These are phyloP conservation scores for Nitzschia sp. DNA, from an alignment of 108 stramenopile species.

Conservation along the genomic window DNA sequence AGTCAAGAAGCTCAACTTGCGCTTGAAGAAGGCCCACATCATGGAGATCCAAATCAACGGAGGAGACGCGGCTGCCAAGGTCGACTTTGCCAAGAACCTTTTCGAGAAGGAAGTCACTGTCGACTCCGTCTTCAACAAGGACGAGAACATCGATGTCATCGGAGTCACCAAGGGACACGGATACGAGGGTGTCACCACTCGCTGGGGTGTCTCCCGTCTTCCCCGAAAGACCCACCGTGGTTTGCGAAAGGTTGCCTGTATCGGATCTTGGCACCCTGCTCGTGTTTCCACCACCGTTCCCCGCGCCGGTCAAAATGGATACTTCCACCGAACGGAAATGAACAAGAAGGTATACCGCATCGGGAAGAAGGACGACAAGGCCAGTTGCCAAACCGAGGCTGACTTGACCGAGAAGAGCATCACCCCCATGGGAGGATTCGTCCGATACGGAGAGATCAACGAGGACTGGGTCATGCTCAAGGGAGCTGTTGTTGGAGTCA, in stretches of 20 bases:
- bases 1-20: conserved; percentile 94
- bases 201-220: conserved; percentile 99
- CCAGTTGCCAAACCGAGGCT: conserved; percentile 91
- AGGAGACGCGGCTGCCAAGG: conserved; percentile 95
- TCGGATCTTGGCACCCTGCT: conserved; percentile 99
- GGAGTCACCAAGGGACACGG: conserved; percentile 99
- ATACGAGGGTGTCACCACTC: conserved; percentile 96
- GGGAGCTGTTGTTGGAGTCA: conserved; percentile 96
- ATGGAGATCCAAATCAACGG: conserved; percentile 99
- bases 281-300: conserved; percentile 96
- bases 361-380: conserved; percentile 96
- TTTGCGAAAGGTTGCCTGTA: conserved; percentile 99
- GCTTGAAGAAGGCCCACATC: conserved; percentile 99
- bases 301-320: conserved; percentile 99
- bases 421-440: conserved; percentile 99
- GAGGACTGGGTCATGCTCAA: conserved; percentile 99
- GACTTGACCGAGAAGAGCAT: conserved; percentile 99
- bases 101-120: conserved; percentile 97
- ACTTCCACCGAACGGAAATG: conserved; percentile 99
- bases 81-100: conserved; percentile 96
- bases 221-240: conserved; percentile 99
- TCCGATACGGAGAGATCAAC: conserved; percentile 93
- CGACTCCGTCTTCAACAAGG: conserved; percentile 94
- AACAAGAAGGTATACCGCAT: conserved; percentile 99
- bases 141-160: conserved; percentile 94